Conservation (phyloP, 169 alveolate species). For the Amoebophrya sp. region DNA sequence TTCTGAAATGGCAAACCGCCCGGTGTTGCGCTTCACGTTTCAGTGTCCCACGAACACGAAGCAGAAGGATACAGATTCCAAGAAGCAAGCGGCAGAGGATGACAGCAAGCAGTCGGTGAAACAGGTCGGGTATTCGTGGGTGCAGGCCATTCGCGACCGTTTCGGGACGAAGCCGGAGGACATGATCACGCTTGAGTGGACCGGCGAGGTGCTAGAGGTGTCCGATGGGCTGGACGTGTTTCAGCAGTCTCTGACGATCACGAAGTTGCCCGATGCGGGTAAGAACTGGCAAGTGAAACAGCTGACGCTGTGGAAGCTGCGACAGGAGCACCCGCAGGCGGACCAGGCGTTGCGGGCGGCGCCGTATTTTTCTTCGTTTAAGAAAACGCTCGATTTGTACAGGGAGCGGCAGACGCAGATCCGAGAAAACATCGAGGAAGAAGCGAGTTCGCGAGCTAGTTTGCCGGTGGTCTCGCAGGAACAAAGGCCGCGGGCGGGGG, state of each 20-base stretch:
- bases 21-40: background rate
- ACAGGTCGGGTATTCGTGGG: background rate
- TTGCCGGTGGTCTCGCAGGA: too few species aligned
- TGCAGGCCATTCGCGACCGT: background rate
- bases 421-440: too few species aligned
- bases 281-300: background rate
- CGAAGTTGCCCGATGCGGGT: background rate
- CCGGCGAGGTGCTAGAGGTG: background rate
- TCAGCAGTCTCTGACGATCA: background rate
- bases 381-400: too few species aligned
- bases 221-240: slow-evolving; percentile 5
- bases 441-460: too few species aligned
- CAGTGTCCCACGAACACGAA: slow-evolving; percentile 16
- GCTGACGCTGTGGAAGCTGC: background rate
- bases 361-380: too few species aligned
- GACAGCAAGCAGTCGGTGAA: too few species aligned
- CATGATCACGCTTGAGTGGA: background rate
- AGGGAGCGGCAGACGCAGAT: too few species aligned
- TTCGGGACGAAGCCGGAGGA: background rate
- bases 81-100: too few species aligned
- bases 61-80: too few species aligned
- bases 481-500: too few species aligned
- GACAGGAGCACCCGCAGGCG: background rate
- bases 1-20: background rate
- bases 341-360: too few species aligned